Conservation (phyloP, 495 filamentous ascomycete species). For the Trichodelitschia bisporula region DNA sequence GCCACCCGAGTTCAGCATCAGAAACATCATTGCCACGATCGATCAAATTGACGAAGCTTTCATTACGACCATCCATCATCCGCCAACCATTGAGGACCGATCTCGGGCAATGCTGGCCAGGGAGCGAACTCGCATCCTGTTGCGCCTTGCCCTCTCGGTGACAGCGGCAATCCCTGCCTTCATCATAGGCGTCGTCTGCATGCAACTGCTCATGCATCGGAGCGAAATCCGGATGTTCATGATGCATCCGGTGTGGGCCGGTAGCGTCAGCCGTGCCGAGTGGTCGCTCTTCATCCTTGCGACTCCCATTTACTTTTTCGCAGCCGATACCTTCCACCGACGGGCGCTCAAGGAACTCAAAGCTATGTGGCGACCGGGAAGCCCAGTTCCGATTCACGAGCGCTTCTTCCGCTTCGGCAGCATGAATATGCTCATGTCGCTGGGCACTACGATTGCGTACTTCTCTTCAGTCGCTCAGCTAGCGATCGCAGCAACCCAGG, state of each 20-base stretch:
- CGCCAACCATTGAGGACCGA: conserved; percentile 65
- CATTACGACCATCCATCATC: conserved; percentile 43
- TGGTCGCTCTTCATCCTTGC: conserved; percentile 70
- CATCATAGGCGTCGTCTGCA: conserved; percentile 74
- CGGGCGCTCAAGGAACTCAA: conserved; percentile 57
- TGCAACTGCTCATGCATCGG: conserved; percentile 43
- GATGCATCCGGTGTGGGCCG: conserved; percentile 42
- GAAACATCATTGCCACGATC: conserved; percentile 44
- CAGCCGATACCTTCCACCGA: conserved; percentile 65
- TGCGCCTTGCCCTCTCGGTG: conserved; percentile 45
- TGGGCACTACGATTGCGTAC: conserved; percentile 78
- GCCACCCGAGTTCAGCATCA: conserved; percentile 47
- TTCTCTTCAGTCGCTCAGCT: conserved; percentile 59
- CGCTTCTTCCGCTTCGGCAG: conserved; percentile 84
- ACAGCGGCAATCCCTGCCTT: conserved; percentile 65
- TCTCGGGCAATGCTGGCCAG: conserved; percentile 30
- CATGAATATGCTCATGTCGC: conserved; percentile 84
- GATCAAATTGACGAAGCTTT: conserved; percentile 39
- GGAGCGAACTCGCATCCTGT: conserved; percentile 11
- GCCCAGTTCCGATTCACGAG: conserved; percentile 44
- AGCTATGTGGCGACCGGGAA: conserved; percentile 59
- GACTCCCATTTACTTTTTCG: conserved; percentile 76
- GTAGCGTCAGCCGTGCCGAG: conserved; percentile 50
- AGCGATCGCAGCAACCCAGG: conserved; percentile 28
- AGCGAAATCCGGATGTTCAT: conserved; percentile 34